Conservation (phyloP, 345 rosid genomes). For the Melaleuca quinquenervia region DNA sequence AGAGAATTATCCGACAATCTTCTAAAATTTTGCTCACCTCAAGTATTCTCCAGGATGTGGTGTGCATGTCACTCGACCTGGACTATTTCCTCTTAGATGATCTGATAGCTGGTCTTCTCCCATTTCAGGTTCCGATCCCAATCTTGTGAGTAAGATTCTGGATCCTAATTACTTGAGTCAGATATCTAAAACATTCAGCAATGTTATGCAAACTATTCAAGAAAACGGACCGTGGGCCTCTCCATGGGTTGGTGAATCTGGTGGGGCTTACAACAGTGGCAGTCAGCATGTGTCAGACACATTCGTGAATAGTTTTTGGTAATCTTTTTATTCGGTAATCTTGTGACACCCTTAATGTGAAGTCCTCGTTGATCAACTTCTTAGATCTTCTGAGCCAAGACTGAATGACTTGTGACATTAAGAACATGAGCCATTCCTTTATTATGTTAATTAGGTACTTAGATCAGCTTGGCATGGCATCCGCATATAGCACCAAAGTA, state of each 20-base stretch:
- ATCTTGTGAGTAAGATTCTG: conserved; percentile 62
- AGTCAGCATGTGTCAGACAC: conserved; percentile 75
- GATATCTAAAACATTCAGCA: conserved; percentile 44
- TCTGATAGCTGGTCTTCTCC: not conserved
- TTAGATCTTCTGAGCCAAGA: not conserved
- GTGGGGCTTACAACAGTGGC: conserved; percentile 97
- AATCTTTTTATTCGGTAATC: conserved; percentile 65
- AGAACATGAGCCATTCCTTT: not conserved
- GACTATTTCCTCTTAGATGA: not conserved
- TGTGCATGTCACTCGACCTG: not conserved
- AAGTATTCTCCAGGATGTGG: not conserved
- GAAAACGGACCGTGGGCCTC: conserved; percentile 82
- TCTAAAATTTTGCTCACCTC: not conserved
- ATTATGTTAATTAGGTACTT: conserved; percentile 48
- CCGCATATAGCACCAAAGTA: conserved; percentile 78
- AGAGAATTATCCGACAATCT: not conserved
- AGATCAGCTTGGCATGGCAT: conserved; percentile 96
- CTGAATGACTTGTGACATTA: not conserved
- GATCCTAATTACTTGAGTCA: conserved; percentile 57
- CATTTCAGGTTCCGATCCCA: conserved; percentile 69
- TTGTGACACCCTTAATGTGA: not conserved
- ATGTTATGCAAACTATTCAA: conserved; percentile 39
- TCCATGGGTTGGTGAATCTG: conserved; percentile 98
- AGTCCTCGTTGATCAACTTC: not conserved
- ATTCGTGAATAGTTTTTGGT: conserved; percentile 95